A percentile compares a stretch with the other conserved stretches of the same genome.
phyloP scores from a whole-genome alignment of 2,329 filamentous ascomycete species.

The Aspergillus sp. region DNA sequence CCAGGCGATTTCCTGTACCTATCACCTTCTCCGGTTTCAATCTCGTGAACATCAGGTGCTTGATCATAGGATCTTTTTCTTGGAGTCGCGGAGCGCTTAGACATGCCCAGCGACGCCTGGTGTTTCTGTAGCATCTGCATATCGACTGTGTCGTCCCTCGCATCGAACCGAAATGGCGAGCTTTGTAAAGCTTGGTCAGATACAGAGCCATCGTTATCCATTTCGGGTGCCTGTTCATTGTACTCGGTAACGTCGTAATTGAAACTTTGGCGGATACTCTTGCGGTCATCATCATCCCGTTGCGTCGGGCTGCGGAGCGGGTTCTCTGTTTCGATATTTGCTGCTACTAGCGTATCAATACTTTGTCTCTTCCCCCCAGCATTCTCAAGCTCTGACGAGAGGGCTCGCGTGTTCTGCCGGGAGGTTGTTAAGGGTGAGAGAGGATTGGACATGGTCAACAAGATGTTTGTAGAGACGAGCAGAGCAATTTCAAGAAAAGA shows the following conservation, averaged over 20 bases:
- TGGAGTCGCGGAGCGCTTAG: slow-evolving; percentile 18
- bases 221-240: slow-evolving; percentile 18
- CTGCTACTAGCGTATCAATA: slow-evolving; percentile 17
- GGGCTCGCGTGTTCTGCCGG: slow-evolving; percentile 40
- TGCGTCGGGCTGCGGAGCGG: slow-evolving; percentile 29
- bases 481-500: not conserved
- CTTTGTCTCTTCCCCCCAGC: slow-evolving; percentile 13
- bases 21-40: slow-evolving; percentile 14
- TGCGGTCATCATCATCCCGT: slow-evolving; percentile 16
- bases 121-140: slow-evolving; percentile 22
- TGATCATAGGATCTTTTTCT: slow-evolving; percentile 25
- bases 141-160: slow-evolving; percentile 35
- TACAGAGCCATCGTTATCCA: slow-evolving; percentile 23
- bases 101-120: slow-evolving; percentile 11
- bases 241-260: slow-evolving; percentile 15
- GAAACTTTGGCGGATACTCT: slow-evolving; percentile 13
- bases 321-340: slow-evolving; percentile 23
- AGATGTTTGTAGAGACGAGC: not conserved
- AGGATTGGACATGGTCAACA: slow-evolving; percentile 38
- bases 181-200: slow-evolving; percentile 29
- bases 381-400: slow-evolving; percentile 25
- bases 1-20: slow-evolving; percentile 29
- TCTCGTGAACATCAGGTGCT: slow-evolving; percentile 16
- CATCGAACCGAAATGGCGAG: slow-evolving; percentile 39
- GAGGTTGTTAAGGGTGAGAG: slow-evolving; percentile 43